Evolutionary conservation across 2,329 filamentous ascomycete genomes (phyloP), one percentile per base, ranked within the genome.

Genomic region (Arthrobotrys megalospora): DNA sequence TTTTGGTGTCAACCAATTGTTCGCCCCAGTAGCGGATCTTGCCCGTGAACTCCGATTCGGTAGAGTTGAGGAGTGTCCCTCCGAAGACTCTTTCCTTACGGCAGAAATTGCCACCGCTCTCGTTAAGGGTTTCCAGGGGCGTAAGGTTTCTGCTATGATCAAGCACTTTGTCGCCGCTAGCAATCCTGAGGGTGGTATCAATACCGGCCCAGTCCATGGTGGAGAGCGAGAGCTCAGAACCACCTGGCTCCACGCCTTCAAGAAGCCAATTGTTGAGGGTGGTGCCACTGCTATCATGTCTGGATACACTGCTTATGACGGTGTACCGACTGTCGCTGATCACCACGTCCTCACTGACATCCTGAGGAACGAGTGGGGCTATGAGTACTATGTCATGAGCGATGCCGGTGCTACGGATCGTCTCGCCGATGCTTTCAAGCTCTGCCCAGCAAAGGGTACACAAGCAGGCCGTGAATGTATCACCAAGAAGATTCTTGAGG

Each of bases 101-200:
- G 91, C 91, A 2, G 91, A 93, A 82, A 87, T 92, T 71, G 90
- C 88, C 0, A 90, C 92, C 80, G 85, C 87, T 34, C 88, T 88
- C 68, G 86, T 90, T 45, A 87, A 85, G 63, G 89, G 91, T 21
- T 85, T 93, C 1, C 91, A 93, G 83, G 87, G 86, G 11, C 85
- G 86, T 38, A 90, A 90, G 50, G 91, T 93, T 4, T 90, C 89
- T 24, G 89, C 91, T 14, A 93, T 89, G 83, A 90, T 93, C 55
- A 94, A 93, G 85, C 92, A 94, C 82, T 93, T 91, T 82, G 90
- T 90, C 11, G 92, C 88, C 0, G 93, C 90, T 82, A 91, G 88
- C 55, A 86, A 86, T 0, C 91, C 91, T 0, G 91, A 93, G 81
- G 91, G 93, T 82, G 91, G 91, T 1, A 83, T 93, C 50, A 93